A percentile compares a stretch with the other conserved stretches of the same genome.
phyloP scores from a whole-genome alignment of 495 filamentous ascomycete genomes.

The Glonium stellatum region DNA sequence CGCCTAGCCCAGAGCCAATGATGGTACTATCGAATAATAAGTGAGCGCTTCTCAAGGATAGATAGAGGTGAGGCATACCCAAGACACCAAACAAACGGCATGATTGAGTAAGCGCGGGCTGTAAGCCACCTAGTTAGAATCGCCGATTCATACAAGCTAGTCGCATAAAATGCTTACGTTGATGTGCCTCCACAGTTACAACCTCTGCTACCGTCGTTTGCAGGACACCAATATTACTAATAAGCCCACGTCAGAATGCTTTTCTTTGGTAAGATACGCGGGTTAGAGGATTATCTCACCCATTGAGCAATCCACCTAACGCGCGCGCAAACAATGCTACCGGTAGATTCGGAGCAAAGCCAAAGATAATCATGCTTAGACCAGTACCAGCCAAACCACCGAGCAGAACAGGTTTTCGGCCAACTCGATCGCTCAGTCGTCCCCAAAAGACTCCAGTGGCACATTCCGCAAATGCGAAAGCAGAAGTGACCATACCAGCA shows the following conservation, averaged over 20 bases:
- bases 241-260: constrained; percentile 4
- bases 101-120: constrained; percentile 89
- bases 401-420: constrained; percentile 86
- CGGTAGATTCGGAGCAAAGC: constrained; percentile 77
- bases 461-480: constrained; percentile 95
- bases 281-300: constrained; percentile 46
- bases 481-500: constrained; percentile 91
- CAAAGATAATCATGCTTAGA: constrained; percentile 88
- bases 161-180: constrained; percentile 51
- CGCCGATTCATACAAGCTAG: not conserved
- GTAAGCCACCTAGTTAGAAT: constrained; percentile 8
- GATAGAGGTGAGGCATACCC: constrained; percentile 45
- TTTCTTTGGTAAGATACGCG: constrained; percentile 16
- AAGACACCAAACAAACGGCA: constrained; percentile 97
- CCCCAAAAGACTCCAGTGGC: constrained; percentile 88
- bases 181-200: constrained; percentile 83
- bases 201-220: constrained; percentile 93
- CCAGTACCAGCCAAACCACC: constrained; percentile 83
- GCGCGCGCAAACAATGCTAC: constrained; percentile 83
- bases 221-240: constrained; percentile 81
- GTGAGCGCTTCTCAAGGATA: not conserved
- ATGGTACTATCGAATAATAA: constrained; percentile 50
- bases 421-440: constrained; percentile 81
- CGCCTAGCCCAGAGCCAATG: constrained; percentile 83
- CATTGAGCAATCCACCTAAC: constrained; percentile 86